Evolutionary conservation across 2,329 filamentous ascomycete species (phyloP).

Genomic region (Hymenoscyphus albidus): DNA sequence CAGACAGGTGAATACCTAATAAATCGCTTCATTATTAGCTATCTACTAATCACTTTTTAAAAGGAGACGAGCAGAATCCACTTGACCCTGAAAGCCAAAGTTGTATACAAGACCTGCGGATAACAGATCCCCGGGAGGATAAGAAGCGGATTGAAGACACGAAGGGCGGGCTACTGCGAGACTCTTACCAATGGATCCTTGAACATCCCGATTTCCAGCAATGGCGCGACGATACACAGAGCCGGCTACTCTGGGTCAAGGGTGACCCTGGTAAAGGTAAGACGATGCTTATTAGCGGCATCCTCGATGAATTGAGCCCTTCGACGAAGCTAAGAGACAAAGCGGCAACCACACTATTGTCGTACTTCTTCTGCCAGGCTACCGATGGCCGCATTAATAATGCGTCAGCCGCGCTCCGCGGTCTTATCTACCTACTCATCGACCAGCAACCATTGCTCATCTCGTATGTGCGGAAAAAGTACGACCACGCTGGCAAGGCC

Average conservation of each 20-base stretch:
- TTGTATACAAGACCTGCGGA: conserved; percentile 4
- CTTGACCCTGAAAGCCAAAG: no score
- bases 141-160: conserved; percentile 1
- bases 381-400: conserved; percentile 38
- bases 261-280: conserved; percentile 5
- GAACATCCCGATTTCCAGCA: background rate
- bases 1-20: no score
- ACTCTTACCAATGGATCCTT: conserved; percentile 3
- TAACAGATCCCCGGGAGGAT: conserved; percentile 1
- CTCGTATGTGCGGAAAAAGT: conserved; percentile 34
- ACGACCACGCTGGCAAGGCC: conserved; percentile 31
- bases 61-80: no score
- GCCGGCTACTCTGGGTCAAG: background rate
- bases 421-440: conserved; percentile 43
- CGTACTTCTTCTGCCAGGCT: conserved; percentile 43
- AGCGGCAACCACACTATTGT: conserved; percentile 12
- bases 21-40: no score
- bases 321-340: conserved; percentile 1
- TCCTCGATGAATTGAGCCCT: conserved; percentile 17
- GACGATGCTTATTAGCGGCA: conserved; percentile 5
- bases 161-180: background rate
- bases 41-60: no score
- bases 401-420: conserved; percentile 39
- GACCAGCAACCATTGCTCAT: conserved; percentile 34
- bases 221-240: background rate